These are phyloP conservation scores for Myrica gale DNA, from an alignment of 306 rosid genomes.

Conservation along the genomic window DNA sequence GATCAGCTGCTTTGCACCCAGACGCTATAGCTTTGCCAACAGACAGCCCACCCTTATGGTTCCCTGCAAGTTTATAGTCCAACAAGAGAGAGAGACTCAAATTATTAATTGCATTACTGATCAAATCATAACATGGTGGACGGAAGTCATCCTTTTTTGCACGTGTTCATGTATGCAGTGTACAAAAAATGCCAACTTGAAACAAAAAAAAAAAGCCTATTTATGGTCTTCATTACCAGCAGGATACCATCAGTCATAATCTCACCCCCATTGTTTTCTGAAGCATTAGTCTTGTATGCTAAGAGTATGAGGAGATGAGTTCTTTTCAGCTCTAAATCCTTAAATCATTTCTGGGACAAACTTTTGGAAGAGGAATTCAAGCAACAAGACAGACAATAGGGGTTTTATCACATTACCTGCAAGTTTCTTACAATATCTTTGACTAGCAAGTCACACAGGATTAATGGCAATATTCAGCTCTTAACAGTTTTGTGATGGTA, in stretches of 20 bases:
- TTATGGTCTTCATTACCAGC: neutral
- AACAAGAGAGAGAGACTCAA: neutral
- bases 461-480: neutral
- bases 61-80: constrained; percentile 44
- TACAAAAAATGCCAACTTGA: neutral
- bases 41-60: constrained; percentile 78
- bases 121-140: neutral
- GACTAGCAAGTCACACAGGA: neutral
- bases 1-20: constrained; percentile 92
- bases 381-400: neutral
- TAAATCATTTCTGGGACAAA: neutral
- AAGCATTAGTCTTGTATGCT: neutral
- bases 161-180: neutral
- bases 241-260: neutral
- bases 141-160: neutral
- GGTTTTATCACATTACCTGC: neutral
- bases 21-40: constrained; percentile 85
- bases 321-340: neutral
- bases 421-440: neutral
- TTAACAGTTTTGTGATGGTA: neutral
- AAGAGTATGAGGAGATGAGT: neutral
- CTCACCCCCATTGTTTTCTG: neutral
- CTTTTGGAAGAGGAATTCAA: neutral
- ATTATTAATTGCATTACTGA: neutral
- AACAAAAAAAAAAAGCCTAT: neutral